Percentiles rank a stretch among this genome's conserved stretches.
These are phyloP conservation scores for Capronia americana DNA, from an alignment of 2,329 filamentous ascomycete genomes.

Conservation along the genomic window DNA sequence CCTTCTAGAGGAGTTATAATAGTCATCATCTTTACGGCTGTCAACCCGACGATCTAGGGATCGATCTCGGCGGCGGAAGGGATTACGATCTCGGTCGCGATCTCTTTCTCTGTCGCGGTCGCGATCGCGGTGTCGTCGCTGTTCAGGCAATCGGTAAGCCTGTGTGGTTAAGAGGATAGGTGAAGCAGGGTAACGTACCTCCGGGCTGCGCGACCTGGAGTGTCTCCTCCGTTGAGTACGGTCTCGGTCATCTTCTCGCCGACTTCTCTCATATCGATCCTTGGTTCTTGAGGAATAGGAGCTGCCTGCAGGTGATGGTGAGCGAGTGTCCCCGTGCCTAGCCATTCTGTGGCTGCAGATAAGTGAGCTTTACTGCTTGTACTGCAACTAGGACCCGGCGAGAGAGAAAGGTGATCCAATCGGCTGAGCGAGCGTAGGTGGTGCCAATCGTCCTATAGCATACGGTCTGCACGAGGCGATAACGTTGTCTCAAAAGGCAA, in stretches of 20 bases:
- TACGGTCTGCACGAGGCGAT: neutral
- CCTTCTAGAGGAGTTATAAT: conserved; percentile 64
- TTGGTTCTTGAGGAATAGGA: conserved; percentile 70
- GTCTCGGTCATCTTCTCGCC: conserved; percentile 56
- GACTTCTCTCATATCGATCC: conserved; percentile 58
- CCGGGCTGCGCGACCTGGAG: conserved; percentile 50
- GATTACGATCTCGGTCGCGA: conserved; percentile 62
- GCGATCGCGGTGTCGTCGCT: conserved; percentile 39
- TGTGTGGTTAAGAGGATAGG: neutral
- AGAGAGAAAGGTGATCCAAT: conserved; percentile 18
- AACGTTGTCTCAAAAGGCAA: neutral
- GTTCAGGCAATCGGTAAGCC: conserved; percentile 23
- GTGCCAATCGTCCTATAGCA: neutral
- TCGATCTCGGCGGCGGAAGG: conserved; percentile 71
- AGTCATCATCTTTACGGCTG: conserved; percentile 69
- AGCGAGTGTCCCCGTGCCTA: conserved; percentile 72
- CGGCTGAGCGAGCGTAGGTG: neutral
- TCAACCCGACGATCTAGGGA: conserved; percentile 62
- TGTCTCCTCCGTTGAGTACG: conserved; percentile 50
- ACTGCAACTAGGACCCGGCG: conserved; percentile 35
- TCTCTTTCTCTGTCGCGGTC: conserved; percentile 53
- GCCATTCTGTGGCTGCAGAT: conserved; percentile 57
- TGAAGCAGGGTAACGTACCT: conserved; percentile 46
- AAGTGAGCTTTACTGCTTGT: conserved; percentile 55
- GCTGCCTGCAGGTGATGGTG: conserved; percentile 93